Percentiles rank a stretch among this genome's conserved stretches.
These are phyloP conservation scores for Leccinum fibrillosum DNA, from an alignment of 768 basidiomycete genomes.

Conservation along the genomic window DNA sequence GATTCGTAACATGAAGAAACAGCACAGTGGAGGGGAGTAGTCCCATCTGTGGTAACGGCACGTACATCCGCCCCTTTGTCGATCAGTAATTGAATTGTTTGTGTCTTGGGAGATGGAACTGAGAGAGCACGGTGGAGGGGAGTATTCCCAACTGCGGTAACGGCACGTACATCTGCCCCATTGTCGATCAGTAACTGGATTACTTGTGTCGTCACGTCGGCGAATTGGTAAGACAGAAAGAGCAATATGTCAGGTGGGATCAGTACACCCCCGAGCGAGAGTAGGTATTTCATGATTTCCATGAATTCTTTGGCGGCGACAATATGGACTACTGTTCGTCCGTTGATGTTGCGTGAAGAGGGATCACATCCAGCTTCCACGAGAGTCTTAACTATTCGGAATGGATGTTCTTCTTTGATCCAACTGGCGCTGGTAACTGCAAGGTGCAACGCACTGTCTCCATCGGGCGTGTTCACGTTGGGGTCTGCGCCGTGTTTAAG, in stretches of 20 bases:
- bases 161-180: neutral
- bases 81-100: too few species aligned
- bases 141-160: too few species aligned
- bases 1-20: too few species aligned
- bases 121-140: too few species aligned
- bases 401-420: too few species aligned
- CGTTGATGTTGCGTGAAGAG: neutral
- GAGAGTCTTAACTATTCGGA: too few species aligned
- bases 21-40: too few species aligned
- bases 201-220: neutral
- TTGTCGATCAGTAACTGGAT: neutral
- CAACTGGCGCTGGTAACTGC: too few species aligned
- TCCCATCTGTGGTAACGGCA: too few species aligned
- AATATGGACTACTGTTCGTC: neutral
- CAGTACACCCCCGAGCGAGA: neutral
- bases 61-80: too few species aligned
- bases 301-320: fast-evolving
- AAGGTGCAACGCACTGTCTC: neutral
- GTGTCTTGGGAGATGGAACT: too few species aligned
- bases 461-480: neutral
- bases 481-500: neutral
- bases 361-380: neutral
- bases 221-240: neutral
- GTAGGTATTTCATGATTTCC: neutral
- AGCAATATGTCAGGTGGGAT: neutral